Percentiles rank a stretch among this genome's conserved stretches.
Evolutionary conservation across 108 stramenopile species (phyloP).

Genomic region (Stephanodiscus minutulus): DNA sequence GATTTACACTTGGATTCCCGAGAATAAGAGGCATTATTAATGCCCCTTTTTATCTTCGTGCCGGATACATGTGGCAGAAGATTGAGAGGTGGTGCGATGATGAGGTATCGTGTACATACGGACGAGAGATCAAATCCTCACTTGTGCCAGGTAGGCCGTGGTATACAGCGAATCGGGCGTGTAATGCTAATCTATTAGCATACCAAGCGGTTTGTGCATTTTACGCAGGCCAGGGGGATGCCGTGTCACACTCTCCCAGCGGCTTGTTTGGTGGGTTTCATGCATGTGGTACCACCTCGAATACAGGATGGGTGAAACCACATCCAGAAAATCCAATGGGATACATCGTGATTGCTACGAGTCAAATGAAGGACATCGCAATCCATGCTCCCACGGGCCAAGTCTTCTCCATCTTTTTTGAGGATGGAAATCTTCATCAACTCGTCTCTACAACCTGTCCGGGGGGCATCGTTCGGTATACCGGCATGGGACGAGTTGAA

Average conservation of each 20-base stretch:
- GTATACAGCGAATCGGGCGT: background rate
- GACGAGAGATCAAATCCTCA: constrained; percentile 3
- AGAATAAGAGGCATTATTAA: too few species aligned
- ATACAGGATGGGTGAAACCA: constrained; percentile 7
- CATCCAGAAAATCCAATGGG: background rate
- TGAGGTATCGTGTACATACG: background rate
- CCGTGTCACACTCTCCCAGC: background rate
- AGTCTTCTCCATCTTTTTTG: constrained; percentile 2
- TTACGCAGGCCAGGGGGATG: constrained; percentile 24
- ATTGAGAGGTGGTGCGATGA: constrained; percentile 6
- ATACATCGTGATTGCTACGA: background rate
- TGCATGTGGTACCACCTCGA: constrained; percentile 35
- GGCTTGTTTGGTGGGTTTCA: constrained; percentile 62
- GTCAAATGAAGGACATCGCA: background rate
- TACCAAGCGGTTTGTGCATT: constrained; percentile 34
- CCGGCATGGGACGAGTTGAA: background rate
- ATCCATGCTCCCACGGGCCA: constrained; percentile 6
- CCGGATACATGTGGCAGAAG: constrained; percentile 11
- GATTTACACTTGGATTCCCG: too few species aligned
- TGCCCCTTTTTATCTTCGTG: constrained; percentile 56
- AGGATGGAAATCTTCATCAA: background rate
- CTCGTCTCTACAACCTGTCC: background rate
- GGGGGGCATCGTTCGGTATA: background rate
- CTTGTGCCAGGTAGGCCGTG: constrained; percentile 16
- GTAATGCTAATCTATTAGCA: constrained; percentile 16